These are phyloP conservation scores for Wallacemonas sp. DNA, from an alignment of 208 protist species.

Conservation along the genomic window DNA sequence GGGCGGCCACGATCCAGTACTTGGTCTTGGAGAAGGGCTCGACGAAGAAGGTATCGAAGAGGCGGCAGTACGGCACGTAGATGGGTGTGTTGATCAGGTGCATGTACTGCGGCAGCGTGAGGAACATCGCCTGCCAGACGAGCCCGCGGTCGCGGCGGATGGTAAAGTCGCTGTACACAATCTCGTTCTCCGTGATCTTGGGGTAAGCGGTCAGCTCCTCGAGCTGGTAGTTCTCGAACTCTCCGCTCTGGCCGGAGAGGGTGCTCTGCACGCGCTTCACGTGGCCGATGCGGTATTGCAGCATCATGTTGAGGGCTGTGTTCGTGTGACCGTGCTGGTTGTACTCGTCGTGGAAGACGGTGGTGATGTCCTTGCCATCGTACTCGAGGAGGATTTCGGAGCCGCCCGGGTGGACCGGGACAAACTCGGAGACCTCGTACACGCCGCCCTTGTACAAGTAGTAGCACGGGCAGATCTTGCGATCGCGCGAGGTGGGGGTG, in stretches of 20 bases:
- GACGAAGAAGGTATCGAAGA: conserved; percentile 41
- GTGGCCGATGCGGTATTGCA: conserved; percentile 44
- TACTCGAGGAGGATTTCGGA: conserved; percentile 45
- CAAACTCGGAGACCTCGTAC: conserved; percentile 84
- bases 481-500: conserved; percentile 1
- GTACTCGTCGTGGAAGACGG: conserved; percentile 54
- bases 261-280: conserved; percentile 19
- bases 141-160: conserved; percentile 42
- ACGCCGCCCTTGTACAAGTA: conserved; percentile 61
- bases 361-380: conserved; percentile 45
- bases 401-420: conserved; percentile 76
- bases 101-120: conserved; percentile 42
- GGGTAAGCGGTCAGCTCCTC: conserved; percentile 57
- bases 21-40: conserved; percentile 60
- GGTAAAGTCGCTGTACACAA: conserved; percentile 55
- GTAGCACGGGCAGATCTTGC: conserved; percentile 25
- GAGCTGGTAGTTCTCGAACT: conserved; percentile 31
- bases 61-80: conserved; percentile 44
- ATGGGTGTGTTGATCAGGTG: conserved; percentile 49
- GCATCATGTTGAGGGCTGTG: conserved; percentile 51
- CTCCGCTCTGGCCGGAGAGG: conserved; percentile 4
- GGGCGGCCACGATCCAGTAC: conserved; percentile 38
- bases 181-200: conserved; percentile 38
- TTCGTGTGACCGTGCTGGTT: conserved; percentile 47
- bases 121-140: conserved; percentile 51